Evolutionary conservation across 139 green algal species (phyloP).

Genomic region (Chlamydomonas sphaeroides): DNA sequence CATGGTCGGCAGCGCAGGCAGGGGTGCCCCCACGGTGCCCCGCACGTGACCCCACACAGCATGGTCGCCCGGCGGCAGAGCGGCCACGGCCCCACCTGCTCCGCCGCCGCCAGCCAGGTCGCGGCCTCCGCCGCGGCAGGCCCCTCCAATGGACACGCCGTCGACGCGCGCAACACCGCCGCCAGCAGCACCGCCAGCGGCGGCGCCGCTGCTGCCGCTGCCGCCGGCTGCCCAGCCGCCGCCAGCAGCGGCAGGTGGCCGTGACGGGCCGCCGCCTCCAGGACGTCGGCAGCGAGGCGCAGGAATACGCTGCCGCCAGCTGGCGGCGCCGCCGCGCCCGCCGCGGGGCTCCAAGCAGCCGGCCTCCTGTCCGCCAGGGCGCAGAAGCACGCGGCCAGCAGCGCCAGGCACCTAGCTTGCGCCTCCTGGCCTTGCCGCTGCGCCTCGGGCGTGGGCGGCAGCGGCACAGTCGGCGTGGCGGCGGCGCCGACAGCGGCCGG

Average conservation of each 20-base stretch:
- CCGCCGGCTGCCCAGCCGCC: not conserved
- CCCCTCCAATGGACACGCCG: not conserved
- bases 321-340: not conserved
- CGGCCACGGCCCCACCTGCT: no score
- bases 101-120: not conserved
- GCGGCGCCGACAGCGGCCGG: no score
- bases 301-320: slow-evolving; percentile 24
- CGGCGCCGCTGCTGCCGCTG: not conserved
- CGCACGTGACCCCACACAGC: no score
- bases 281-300: slow-evolving; percentile 3
- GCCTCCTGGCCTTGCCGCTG: not conserved
- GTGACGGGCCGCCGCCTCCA: not conserved
- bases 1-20: no score
- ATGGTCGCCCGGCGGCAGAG: no score
- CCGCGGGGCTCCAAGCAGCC: not conserved
- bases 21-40: no score
- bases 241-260: not conserved
- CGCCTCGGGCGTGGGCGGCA: not conserved
- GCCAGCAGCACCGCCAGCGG: slow-evolving; percentile 11
- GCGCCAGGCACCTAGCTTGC: not conserved
- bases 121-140: not conserved
- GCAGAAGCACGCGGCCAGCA: not conserved
- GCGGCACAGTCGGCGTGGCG: no score
- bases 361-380: not conserved
- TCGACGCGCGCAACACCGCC: not conserved